Evolutionary conservation across 208 protist species (phyloP), one percentile per base, ranked within the genome.

Genomic region (Crithidia sp.): DNA sequence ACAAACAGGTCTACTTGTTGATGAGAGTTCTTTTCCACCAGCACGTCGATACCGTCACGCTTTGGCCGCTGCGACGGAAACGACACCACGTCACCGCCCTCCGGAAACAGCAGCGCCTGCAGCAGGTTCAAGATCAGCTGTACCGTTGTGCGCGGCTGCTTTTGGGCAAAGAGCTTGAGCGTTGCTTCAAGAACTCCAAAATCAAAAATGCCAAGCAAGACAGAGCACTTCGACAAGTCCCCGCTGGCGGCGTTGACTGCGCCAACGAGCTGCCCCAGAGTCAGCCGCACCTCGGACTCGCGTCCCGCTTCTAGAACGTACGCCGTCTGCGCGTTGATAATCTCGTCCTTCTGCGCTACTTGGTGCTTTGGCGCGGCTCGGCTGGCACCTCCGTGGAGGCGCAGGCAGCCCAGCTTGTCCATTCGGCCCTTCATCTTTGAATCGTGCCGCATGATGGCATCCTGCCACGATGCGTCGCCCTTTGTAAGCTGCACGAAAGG

Each of bases 401-500:
- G 75, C 44, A 87, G 85, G 58, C 87, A 96, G 10, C 87, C 88
- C 10, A 97, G 69, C 41, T 83, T 56, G 55, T 92, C 84, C 81
- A 97, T 89, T 4, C 91, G 79, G 28, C 90, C 72, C 43, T 94
- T 95, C 88, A 96, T 96, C 55, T 67, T 77, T 14, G 66, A 44
- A 60, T 97, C 88, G 71, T 94, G 83, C 58, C 91, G 69, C 68
- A 86, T 88, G 44, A 93, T 85, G n/a, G 77, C 62, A 40, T 74
- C 76, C 58, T 85, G 78, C 88, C 90, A 95, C 55, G 84, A 81
- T 36, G 66, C 62, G 68, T 97, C 95, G 37, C 81, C 85, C 57
- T 84, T 63, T 2, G 88, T 90, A 66, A 96, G 71, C 28, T 79
- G 70, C 53, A 98, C 92, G 84, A 98, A 98, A 12, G 88, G 88